A percentile compares a stretch with the other conserved stretches of the same genome.
phyloP scores from a whole-genome alignment of 139 green algal species.

The Gonium pectorale region DNA sequence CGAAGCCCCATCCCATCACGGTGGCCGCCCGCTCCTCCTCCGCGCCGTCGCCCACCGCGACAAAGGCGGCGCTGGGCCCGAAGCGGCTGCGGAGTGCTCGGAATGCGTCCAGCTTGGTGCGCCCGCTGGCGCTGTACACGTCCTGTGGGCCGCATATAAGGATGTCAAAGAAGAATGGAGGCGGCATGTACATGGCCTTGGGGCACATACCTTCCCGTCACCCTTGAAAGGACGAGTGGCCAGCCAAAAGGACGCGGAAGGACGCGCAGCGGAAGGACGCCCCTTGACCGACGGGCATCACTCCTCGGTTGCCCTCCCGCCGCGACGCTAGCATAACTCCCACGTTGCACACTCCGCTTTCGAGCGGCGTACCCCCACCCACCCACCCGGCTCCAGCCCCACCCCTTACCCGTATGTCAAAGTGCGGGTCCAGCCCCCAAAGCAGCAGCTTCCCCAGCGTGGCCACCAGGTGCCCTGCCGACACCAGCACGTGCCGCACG shows the following conservation, averaged over 20 bases:
- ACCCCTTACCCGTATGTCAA: constrained; percentile 17
- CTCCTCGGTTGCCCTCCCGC: no score
- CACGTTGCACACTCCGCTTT: no score
- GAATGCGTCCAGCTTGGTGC: constrained; percentile 33
- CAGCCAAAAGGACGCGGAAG: no score
- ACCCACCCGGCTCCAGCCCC: neutral
- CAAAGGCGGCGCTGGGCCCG: constrained; percentile 6
- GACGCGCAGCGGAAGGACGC: no score
- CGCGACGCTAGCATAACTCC: no score
- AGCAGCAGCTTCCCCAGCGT: constrained; percentile 42
- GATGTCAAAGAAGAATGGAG: no score
- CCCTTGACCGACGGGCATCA: no score
- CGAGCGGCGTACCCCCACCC: no score
- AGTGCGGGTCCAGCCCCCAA: constrained; percentile 33
- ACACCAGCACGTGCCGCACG: constrained; percentile 36
- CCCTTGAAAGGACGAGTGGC: no score
- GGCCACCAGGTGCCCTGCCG: constrained; percentile 22
- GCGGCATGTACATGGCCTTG: no score
- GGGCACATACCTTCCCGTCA: no score
- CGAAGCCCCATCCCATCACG: constrained; percentile 31
- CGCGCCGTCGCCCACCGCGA: constrained; percentile 5
- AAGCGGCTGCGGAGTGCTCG: neutral
- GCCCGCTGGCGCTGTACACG: constrained; percentile 29
- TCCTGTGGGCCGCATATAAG: neutral
- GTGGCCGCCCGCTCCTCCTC: constrained; percentile 36